These are phyloP conservation scores for Tripterygium wilfordii DNA, from an alignment of 177 flowering plant genomes.

Conservation along the genomic window DNA sequence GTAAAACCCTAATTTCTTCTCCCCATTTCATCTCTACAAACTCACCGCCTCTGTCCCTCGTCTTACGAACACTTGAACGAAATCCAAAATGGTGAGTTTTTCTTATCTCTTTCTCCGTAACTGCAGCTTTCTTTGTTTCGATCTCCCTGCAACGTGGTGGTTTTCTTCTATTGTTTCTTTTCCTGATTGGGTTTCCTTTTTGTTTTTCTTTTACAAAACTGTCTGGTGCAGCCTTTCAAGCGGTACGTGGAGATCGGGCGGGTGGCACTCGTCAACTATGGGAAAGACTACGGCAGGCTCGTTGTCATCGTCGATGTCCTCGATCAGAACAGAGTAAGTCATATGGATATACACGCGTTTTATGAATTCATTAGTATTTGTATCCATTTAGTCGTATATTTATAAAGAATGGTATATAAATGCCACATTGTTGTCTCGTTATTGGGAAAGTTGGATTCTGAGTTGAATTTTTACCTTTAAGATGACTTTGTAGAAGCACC, in stretches of 20 bases:
- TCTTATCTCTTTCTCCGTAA: not conserved
- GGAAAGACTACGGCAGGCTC: constrained; percentile 78
- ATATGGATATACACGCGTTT: not conserved
- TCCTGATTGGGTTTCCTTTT: not conserved
- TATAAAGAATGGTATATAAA: no score
- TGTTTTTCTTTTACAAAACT: constrained; percentile 4
- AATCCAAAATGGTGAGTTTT: constrained; percentile 13
- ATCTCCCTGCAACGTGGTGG: no score
- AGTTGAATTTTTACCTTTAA: not conserved
- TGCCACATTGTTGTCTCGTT: not conserved
- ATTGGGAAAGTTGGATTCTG: not conserved
- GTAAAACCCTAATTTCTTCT: constrained; percentile 13
- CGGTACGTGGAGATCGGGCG: constrained; percentile 87
- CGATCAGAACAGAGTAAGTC: constrained; percentile 73
- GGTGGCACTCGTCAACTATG: constrained; percentile 82
- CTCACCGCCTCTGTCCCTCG: constrained; percentile 2
- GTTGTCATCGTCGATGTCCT: constrained; percentile 90
- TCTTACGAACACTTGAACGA: not conserved
- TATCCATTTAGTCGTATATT: no score
- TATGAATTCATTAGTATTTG: not conserved
- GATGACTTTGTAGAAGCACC: no score
- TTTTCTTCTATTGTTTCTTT: not conserved
- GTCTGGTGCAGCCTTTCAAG: constrained; percentile 57
- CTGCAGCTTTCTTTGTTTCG: no score
- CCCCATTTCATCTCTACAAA: not conserved